Evolutionary conservation across 2,329 filamentous ascomycete species (phyloP), one percentile per base, ranked within the genome.

Genomic region (Aureobasidium namibiae): DNA sequence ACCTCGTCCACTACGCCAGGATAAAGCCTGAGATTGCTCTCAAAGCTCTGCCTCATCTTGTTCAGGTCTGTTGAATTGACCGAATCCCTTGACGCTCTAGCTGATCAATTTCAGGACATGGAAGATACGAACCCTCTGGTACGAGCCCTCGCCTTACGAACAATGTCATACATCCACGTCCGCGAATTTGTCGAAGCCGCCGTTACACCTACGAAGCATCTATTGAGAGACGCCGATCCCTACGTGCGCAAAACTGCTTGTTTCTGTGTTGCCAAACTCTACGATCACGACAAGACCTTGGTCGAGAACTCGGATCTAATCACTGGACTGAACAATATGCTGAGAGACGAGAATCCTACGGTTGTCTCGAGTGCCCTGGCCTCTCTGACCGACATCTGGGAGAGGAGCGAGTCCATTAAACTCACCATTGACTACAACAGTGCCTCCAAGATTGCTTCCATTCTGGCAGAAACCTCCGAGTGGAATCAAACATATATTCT

Each of bases 401-500:
- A 97, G 72, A 83, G 92, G 61, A 97, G 92, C 71, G 92, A 97
- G 73, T 90, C 89, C 61, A 99, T 99, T 74, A 96, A 96, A 72
- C 84, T 99, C 63, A 97, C 94, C 3, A 96, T 99, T 67, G 94
- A 99, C 75, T 97, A 99, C 71, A 85, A 85, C 63, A 99, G 95
- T 74, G 94, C 94, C 26, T 97, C 92, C 54, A 99, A 99, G 76
- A 94, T 99, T 79, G 91, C 97, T 36, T 91, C 94, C 44, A 97
- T 99, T 62, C 75, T 99, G 24, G 87, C 94, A 1, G 94, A 99
- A 72, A 97, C 94, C 76, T 97, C 94, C 18, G 94, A 99, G 81
- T 99, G 94, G 94, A 92, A 94, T 42, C 94, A 99, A 77, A 96
- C 92, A 23, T 99, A 99, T 72, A 97, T 99, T 59, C 82, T 99